These are phyloP conservation scores for Phallus indusiatus DNA, from an alignment of 768 basidiomycete species.

Conservation along the genomic window DNA sequence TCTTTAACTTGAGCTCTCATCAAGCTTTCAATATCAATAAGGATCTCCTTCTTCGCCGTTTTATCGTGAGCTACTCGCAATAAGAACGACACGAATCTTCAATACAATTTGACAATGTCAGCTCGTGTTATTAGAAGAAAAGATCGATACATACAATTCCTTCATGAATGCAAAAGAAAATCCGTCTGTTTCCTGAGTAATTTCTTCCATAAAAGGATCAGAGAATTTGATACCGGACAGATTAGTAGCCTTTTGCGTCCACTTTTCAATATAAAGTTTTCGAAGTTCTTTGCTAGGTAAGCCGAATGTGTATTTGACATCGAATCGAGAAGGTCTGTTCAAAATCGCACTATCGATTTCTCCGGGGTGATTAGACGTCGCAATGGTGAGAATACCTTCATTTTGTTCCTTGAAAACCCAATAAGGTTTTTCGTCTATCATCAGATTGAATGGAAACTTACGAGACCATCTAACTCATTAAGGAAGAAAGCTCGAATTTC, in stretches of 20 bases:
- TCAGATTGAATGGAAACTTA: slow-evolving; percentile 4
- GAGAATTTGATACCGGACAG: slow-evolving; percentile 22
- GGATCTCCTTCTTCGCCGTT: slow-evolving; percentile 12
- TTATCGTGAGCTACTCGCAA: slow-evolving; percentile 24
- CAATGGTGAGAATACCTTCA: slow-evolving; percentile 31
- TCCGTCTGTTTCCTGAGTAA: slow-evolving; percentile 29
- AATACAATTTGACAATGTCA: not conserved
- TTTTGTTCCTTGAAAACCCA: slow-evolving; percentile 26
- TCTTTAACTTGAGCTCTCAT: slow-evolving; percentile 20
- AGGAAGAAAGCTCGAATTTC: slow-evolving; percentile 32
- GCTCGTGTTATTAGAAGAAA: slow-evolving; percentile 19
- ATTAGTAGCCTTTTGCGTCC: slow-evolving; percentile 25
- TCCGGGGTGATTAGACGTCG: slow-evolving; percentile 35
- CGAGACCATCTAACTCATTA: slow-evolving; percentile 25
- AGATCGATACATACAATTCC: slow-evolving; percentile 18
- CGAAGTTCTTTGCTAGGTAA: slow-evolving; percentile 25
- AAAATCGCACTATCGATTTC: slow-evolving; percentile 32
- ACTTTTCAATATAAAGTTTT: slow-evolving; percentile 27
- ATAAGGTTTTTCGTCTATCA: slow-evolving; percentile 11
- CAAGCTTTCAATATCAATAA: not conserved
- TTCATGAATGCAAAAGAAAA: slow-evolving; percentile 39
- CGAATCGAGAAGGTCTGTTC: slow-evolving; percentile 34
- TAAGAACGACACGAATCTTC: slow-evolving; percentile 24
- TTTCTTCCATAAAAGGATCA: slow-evolving; percentile 21
- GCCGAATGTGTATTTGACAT: slow-evolving; percentile 33